Evolutionary conservation across 805 yeast genomes (phyloP), one percentile per base, ranked within the genome.

Genomic region (Scheffersomyces amazonensis): DNA sequence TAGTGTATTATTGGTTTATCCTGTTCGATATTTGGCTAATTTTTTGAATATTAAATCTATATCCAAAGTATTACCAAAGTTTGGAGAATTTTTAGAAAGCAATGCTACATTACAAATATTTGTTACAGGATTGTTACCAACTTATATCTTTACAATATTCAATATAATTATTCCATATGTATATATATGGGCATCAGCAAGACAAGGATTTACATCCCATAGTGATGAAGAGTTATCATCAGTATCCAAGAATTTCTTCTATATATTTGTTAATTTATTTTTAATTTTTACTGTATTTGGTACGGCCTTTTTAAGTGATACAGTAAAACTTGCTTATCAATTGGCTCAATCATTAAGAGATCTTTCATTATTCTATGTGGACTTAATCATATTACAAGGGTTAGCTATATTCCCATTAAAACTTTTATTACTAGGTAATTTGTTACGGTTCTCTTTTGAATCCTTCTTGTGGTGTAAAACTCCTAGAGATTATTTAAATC

Each of bases 261-360:
- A 89, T 61, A 85, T 90, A 25, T 93, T 93, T 64, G 95, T 91
- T 46, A 91, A 91, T 60, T 72, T 93, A 75, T 93, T 91, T 56
- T 69, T 91, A 54, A 96, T 91, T 19, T 93, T 93, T 66, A 91
- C 98, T 1, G 75, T 90, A 52, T 95, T 95, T 6, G 96, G 96
- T 46, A 87, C 96, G 1, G 91, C 93, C 1, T 81, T 93, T 5
- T 68, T 90, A 36, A 85, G 87, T 56, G 98, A 93, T 54, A 88
- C 97, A 1, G 85, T 95, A 1, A 81, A 86, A 56, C 75, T 91
- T 40, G 98, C 98, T 0, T 79, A 80, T 47, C 89, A 86, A 50
- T 66, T 91, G 43, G 97, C 98, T 0, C 78, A 81, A 24, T 84
- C 96, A 0, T 71, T 91, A 42, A 75, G 82, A 48, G 86, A 83